Base-by-base conservation (phyloP, 441 rosid species). In the Adansonia gregorii region DNA sequence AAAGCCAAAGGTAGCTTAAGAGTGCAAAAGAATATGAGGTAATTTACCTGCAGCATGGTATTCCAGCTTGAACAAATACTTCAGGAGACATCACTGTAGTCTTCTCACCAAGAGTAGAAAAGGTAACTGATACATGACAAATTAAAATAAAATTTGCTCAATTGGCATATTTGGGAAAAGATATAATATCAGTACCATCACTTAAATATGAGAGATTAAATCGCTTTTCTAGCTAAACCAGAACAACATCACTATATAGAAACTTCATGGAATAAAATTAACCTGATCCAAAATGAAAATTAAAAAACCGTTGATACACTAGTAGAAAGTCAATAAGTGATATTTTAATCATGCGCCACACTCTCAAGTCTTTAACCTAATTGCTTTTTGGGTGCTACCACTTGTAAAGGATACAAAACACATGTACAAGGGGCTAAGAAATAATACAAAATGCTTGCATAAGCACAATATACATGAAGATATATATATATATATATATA, bases 71-170 rank as follows among this genome's bases (percentile, higher is more conserved):
- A 59, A 89, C 83, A 85, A 96, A 91, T 78, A 96, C 97, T 92
- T 96, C 98, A 22, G 98, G 99, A 52, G 99, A 94, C 92, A 96
- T 93, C 72, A 94, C 95, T 35, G 98, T 96, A 46, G 99, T 96
- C 89, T 96, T 96, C 92, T 96, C 97, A 77, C 99, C 99, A 65
- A 96, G 98, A 60, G 91, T 85, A 74, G 88, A 82, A 85, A 94
- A 94, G 58, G 97, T 93, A 81, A 92, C 99, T 96, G 87, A 68
- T 56, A 81, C 65, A 75, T 76, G 73, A 79, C 22, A 82, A 76
- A 68, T 15, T 22, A 46, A 68, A 35, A 75, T 56, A 9, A 74
- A 45, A 67, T 35, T 81, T 59, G 85, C 78, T 78, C 80, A 31
- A 67, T 56, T 39, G 46, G 19, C 58, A 46, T 54, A 55, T 58